Percentiles rank a stretch among this genome's conserved stretches.
Evolutionary conservation across 805 yeast genomes (phyloP).

Genomic region (Metschnikowia santaceciliae): DNA sequence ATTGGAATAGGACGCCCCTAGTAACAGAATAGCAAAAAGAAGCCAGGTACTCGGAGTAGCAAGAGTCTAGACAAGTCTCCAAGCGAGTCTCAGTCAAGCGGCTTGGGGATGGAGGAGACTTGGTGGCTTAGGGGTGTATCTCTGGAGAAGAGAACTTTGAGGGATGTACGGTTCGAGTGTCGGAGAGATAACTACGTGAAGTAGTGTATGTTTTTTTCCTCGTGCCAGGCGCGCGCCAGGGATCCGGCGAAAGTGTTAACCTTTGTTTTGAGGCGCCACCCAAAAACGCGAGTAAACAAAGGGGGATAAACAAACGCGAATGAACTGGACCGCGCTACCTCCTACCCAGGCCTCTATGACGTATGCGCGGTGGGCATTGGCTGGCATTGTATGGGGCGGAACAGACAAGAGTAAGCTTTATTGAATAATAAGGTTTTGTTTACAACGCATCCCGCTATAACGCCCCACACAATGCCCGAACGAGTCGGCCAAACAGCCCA

Average conservation of each 20-base stretch:
- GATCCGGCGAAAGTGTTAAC: neutral
- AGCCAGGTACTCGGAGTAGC: slow-evolving; percentile 1
- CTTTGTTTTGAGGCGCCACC: slow-evolving; percentile 5
- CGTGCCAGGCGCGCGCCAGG: slow-evolving; percentile 5
- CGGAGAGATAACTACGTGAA: neutral
- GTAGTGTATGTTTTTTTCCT: slow-evolving; percentile 2
- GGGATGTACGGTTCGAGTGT: neutral
- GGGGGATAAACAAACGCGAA: slow-evolving; percentile 21
- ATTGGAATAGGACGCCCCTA: neutral
- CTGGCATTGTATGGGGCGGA: neutral
- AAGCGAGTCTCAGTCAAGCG: neutral
- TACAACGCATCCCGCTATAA: neutral
- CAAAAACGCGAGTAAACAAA: slow-evolving; percentile 14
- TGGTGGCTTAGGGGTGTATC: neutral
- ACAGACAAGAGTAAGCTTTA: neutral
- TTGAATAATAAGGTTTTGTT: neutral
- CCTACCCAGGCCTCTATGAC: neutral
- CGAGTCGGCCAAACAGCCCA: neutral
- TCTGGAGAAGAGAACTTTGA: slow-evolving; percentile 1
- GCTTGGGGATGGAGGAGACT: neutral
- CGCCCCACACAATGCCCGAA: neutral
- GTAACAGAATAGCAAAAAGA: neutral
- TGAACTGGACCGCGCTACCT: neutral
- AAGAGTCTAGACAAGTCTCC: slow-evolving; percentile 1
- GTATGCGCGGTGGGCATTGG: neutral